These are phyloP conservation scores for Pinguiococcus pyrenoidosus DNA, from an alignment of 108 stramenopile species.

Conservation along the genomic window DNA sequence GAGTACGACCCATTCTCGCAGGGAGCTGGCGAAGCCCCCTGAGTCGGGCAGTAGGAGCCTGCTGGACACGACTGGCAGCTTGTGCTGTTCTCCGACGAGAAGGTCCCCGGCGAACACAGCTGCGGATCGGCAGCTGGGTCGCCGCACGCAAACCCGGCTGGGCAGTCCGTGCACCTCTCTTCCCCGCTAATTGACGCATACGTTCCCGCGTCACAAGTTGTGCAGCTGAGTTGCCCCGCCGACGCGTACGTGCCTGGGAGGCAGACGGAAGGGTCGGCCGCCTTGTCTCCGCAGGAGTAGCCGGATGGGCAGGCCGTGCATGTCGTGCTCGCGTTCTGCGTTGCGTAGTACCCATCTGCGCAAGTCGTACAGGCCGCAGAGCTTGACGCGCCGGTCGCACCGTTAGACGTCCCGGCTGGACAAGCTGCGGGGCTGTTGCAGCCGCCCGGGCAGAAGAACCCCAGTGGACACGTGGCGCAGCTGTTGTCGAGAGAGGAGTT, in stretches of 20 bases:
- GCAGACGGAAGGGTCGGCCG: neutral
- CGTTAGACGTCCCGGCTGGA: constrained; percentile 7
- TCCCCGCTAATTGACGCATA: too few relatives aligned
- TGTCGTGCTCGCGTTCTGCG: neutral
- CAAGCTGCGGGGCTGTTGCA: constrained; percentile 19
- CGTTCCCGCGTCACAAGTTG: too few relatives aligned
- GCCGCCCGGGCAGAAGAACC: constrained; percentile 31
- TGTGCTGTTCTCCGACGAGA: neutral
- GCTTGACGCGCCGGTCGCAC: neutral
- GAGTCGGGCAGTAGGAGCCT: constrained; percentile 23
- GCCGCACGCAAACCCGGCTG: neutral
- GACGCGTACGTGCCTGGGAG: neutral
- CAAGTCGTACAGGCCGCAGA: constrained; percentile 12
- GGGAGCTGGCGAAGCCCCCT: constrained; percentile 4
- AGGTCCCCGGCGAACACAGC: neutral
- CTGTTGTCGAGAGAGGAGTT: neutral
- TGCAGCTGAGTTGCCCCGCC: constrained; percentile 4
- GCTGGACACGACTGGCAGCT: constrained; percentile 14
- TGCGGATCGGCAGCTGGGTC: neutral
- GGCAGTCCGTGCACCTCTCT: too few relatives aligned
- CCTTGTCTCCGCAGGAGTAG: neutral
- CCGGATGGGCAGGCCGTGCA: constrained; percentile 36
- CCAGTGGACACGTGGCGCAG: constrained; percentile 23
- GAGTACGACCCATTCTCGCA: constrained; percentile 18
- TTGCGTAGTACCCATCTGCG: constrained; percentile 21